Evolutionary conservation across 257 asterid genomes (phyloP), one percentile per base, ranked within the genome.

Genomic region (Sherardia arvensis): DNA sequence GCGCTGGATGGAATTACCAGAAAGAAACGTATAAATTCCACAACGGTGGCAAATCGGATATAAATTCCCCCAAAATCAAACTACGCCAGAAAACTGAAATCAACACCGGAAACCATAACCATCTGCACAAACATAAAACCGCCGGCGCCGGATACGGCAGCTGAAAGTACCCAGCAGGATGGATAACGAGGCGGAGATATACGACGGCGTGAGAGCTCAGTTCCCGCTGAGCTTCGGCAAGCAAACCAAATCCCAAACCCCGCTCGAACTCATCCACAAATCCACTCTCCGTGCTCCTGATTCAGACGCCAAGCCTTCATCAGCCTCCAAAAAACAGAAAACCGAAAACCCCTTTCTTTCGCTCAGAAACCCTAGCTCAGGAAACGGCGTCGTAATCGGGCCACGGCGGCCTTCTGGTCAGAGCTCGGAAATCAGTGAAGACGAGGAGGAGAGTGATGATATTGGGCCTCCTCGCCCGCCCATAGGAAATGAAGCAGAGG

Each of bases 161-260:
- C 30, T 4, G 28, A 25, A 4, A 21, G 5, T 2, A 23, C 8
- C n/a, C 23, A 6, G 7, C 20, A 27, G 25, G 4, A 85, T 85
- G 96, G 96, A 72, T 53, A 97, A 89, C 20, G 99, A 92, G 61
- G 76, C 85, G 25, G 94, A 83, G 66, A 70, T 80, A n/a, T 79
- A 74, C 69, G 92, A 85, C 38, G 96, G 96, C 59, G 75, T 75
- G 26, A 84, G 99, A 77, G 78, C 88, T 56, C 88, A 89, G 54
- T 92, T 89, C 59, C 99, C 99, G 5, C 18, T 84, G 55, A 62
- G 76, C 3, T 92, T 92, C 53, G 99, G 99, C 34, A 92, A 92
- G 68, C 85, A 89, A 65, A 53, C 96, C 1, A 82, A 87, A 66
- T 77, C 97, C 4, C 84, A 81, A 67, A 73, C 83, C 47, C 79